phyloP scores from a whole-genome alignment of 140 eudicot genomes.

The Erigeron philadelphicus region DNA sequence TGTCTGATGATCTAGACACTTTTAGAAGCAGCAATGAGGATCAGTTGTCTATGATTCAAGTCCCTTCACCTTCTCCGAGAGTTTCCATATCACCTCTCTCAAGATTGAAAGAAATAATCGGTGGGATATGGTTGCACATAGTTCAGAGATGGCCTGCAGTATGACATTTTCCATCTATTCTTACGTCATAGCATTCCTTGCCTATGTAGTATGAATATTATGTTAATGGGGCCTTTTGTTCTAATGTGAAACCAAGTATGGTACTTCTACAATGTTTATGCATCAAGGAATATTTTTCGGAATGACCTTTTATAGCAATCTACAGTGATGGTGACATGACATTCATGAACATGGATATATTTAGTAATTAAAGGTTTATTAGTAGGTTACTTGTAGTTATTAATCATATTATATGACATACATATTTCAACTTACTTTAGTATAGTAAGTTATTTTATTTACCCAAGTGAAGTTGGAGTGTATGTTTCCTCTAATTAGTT shows the following conservation, averaged over 20 bases:
- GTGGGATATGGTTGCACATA: constrained; percentile 46
- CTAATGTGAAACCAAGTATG: not conserved
- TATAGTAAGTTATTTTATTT: not conserved
- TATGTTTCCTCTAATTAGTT: too few species aligned
- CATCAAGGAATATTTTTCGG: not conserved
- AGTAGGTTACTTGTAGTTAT: not conserved
- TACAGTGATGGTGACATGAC: constrained; percentile 1
- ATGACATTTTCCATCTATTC: constrained; percentile 37
- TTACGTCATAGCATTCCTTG: constrained; percentile 18
- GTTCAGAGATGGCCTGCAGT: constrained; percentile 93
- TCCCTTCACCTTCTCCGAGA: constrained; percentile 42
- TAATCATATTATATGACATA: not conserved
- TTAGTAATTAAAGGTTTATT: not conserved
- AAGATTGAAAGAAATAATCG: constrained; percentile 53
- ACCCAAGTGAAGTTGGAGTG: too few species aligned
- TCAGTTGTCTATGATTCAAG: constrained; percentile 32
- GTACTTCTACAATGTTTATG: not conserved
- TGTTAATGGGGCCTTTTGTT: not conserved
- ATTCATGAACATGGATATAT: not conserved
- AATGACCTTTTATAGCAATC: constrained; percentile 13
- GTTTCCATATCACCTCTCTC: constrained; percentile 44
- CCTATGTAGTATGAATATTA: not conserved
- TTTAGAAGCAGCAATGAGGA: constrained; percentile 41
- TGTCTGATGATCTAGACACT: constrained; percentile 49
- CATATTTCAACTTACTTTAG: not conserved